Percentiles rank a stretch among this genome's conserved stretches.
phyloP scores from a whole-genome alignment of 306 rosid genomes.

The Potentilla sterilis region DNA sequence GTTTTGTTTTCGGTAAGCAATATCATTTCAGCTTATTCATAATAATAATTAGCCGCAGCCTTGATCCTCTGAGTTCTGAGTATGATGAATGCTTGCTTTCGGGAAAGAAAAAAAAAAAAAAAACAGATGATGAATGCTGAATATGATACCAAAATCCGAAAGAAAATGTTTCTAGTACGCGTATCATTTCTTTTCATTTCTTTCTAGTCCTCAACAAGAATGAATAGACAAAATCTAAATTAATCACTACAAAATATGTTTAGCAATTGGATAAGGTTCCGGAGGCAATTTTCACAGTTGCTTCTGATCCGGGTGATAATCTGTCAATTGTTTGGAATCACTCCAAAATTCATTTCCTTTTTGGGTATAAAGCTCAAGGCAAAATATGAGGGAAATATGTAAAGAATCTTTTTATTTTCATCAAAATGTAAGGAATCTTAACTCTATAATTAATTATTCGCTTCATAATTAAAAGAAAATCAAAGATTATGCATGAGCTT shows the following conservation, averaged over 20 bases:
- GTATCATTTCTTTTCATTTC: not conserved
- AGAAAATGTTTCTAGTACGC: not conserved
- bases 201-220: not conserved
- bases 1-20: not conserved
- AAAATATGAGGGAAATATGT: not conserved
- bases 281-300: not conserved
- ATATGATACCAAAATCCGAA: not conserved
- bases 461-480: not conserved
- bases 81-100: not conserved
- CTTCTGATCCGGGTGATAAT: not conserved
- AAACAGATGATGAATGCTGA: too few species aligned
- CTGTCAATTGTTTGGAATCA: not conserved
- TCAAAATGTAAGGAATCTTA: too few species aligned
- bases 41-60: not conserved
- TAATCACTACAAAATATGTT: too few species aligned
- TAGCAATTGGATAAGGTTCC: not conserved
- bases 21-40: too few species aligned
- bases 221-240: not conserved
- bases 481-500: not conserved
- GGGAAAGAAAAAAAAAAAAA: too few species aligned
- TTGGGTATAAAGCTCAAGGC: not conserved
- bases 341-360: not conserved
- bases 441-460: not conserved
- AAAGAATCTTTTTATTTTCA: not conserved
- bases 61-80: not conserved